Percentiles rank a stretch among this genome's conserved stretches.
Evolutionary conservation across 805 yeast species (phyloP).

Genomic region (Saccharomycopsis fermentans): DNA sequence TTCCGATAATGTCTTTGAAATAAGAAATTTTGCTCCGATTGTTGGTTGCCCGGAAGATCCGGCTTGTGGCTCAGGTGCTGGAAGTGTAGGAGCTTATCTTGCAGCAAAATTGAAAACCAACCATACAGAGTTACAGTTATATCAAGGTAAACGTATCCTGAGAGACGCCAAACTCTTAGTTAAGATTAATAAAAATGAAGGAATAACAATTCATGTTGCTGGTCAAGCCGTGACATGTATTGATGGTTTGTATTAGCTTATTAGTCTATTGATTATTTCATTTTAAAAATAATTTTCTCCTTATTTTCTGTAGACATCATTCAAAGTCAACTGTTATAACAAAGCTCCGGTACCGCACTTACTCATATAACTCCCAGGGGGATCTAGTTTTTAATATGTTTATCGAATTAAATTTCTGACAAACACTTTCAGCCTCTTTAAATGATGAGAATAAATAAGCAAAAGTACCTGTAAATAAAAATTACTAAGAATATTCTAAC

Average conservation of each 20-base stretch:
- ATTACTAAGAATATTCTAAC: neutral
- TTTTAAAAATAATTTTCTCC: neutral
- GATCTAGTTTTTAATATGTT: neutral
- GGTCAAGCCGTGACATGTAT: neutral
- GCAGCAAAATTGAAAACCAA: neutral
- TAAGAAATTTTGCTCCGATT: conserved; percentile 36
- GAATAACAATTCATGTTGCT: neutral
- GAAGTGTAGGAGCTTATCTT: conserved; percentile 25
- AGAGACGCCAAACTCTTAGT: neutral
- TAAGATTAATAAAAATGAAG: neutral
- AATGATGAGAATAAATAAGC: neutral
- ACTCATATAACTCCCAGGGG: neutral
- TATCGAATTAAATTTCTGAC: neutral
- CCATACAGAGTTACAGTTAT: neutral
- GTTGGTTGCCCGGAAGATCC: conserved; percentile 38
- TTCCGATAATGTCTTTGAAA: conserved; percentile 21
- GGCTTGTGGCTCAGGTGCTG: conserved; percentile 45
- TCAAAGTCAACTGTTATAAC: neutral
- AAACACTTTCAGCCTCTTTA: neutral
- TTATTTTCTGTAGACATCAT: neutral
- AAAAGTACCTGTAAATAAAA: neutral
- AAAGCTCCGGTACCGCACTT: neutral
- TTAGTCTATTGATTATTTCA: neutral
- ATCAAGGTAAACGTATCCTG: neutral
- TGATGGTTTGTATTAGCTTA: neutral